Conservation (phyloP, 805 yeast genomes). For the Spathaspora girioi region DNA sequence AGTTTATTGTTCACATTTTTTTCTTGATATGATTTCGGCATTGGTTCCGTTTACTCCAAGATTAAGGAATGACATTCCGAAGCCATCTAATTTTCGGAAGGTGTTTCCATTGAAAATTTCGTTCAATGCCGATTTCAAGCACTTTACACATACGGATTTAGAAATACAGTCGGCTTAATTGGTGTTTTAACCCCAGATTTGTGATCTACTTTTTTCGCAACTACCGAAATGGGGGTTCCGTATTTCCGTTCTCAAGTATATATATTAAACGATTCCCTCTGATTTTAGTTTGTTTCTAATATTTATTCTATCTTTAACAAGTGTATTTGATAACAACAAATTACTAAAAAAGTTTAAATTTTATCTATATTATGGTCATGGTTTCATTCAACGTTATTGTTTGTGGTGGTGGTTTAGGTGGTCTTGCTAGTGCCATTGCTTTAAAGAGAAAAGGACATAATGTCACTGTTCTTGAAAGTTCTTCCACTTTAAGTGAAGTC, state of each 20-base stretch:
- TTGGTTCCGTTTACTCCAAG: neutral
- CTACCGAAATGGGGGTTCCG: neutral
- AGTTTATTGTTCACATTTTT: neutral
- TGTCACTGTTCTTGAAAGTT: conserved; percentile 22
- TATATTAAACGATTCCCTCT: neutral
- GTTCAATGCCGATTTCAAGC: neutral
- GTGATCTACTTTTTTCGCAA: neutral
- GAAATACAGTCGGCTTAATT: neutral
- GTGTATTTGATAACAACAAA: neutral
- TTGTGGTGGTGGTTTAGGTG: conserved; percentile 27
- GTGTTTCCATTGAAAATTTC: neutral
- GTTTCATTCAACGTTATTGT: conserved; percentile 8
- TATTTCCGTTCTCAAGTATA: neutral
- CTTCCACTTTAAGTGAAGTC: conserved; percentile 23
- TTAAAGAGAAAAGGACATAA: conserved; percentile 18
- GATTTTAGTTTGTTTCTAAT: neutral
- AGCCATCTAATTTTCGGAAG: neutral
- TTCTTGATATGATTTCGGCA: neutral
- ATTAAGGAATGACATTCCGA: neutral
- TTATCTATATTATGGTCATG: neutral
- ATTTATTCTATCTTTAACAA: neutral
- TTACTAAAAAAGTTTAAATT: neutral
- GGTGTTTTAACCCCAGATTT: neutral
- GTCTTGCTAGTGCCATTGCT: conserved; percentile 24
- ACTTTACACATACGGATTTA: neutral